Evolutionary conservation across 176 grass and related monocot genomes (phyloP), one percentile per base, ranked within the genome.

Genomic region (Elymus sibiricus): DNA sequence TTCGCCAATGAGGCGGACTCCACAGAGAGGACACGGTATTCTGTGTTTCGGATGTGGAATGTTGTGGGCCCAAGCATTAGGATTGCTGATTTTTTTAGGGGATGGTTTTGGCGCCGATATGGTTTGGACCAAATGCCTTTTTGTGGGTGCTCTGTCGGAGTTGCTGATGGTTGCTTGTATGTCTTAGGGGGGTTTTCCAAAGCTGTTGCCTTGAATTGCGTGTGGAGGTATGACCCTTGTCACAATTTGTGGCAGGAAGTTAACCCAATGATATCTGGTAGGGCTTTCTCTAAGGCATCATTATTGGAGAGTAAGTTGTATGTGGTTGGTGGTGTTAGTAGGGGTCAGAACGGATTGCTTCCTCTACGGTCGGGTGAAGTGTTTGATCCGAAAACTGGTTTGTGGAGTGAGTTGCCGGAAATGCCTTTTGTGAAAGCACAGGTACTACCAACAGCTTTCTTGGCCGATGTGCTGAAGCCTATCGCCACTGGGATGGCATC

Each of bases 251-350:
- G 95, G 95, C 77, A 91, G 35, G 88, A 98, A 87, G 81, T 88
- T 46, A 92, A 88, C 81, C 76, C 91, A 1, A 95, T 98, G 95
- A 88, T 84, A 16, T 92, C 78, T 11, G 91, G 91, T 9, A 83
- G 93, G n/a, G 93, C 95, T 86, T 98, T 98, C 74, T 95, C 91
- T 62, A 98, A 98, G 82, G 88, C 90, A 10, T 87, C 89, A 51
- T 86, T 98, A 6, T 87, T 98, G 77, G 83, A 88, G 63, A 85
- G 80, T 64, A 98, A 94, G 78, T 77, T 98, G 64, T 98, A 98
- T 86, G 91, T 92, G 11, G 90, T 98, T 74, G 95, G 95, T 76
- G 95, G 95, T 59, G 91, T 98, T 42, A 92, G 80, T 42, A 95
- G 86, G 68, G 90, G 87, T 24, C 83, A 39, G 21, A 90, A 88